Base-by-base conservation (phyloP, 495 filamentous ascomycete genomes). In the Pyronema domesticum region DNA sequence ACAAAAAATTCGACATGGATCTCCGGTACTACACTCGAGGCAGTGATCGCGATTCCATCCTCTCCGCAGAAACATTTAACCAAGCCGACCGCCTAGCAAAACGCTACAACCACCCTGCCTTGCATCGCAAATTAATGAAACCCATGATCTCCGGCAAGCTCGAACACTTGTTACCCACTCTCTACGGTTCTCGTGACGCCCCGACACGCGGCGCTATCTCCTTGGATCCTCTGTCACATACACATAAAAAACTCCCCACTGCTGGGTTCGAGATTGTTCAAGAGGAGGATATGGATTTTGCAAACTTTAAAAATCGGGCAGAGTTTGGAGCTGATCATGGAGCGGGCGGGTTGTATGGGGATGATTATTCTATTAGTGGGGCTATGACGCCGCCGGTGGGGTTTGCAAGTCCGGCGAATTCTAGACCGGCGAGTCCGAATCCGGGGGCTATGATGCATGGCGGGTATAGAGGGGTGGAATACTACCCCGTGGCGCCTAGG, bases 61-160 rank as follows among this genome's bases (percentile, higher is more conserved):
- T 58, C 30, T 54, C 44, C 40, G 42, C 51, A 36, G 69, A 68
- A 49, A 58, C 65, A 39, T 54, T 54, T 19, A 68, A 72, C 18
- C 71, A 67, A 46, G 78, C 73, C 42, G 87, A 93, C 53, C 80
- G 83, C 17, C 77, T 96, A 3, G 81, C 75, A 37, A 74, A 80
- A 40, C 79, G 86, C 40, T 98, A 94, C 67, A 88, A 88, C 4
- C 85, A 96, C 65, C 91, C 91, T 13, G 89, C 83, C 10, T 78
- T 98, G 15, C 94, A 85, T 70, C 83, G 82, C 60, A 81, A 82
- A 7, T 76, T 98, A 47, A 85, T 89, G 59, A 93, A 86, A 0
- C 91, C 91, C 0, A 98, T 98, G 91, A 89, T 98, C 9, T 83
- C 91, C 58, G 85, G 85, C 40, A 89, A 82, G 65, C 86, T 87